Percentiles rank a stretch among this genome's conserved stretches.
phyloP scores from a whole-genome alignment of 2,329 filamentous ascomycete species.

The Epichloe uncinata region DNA sequence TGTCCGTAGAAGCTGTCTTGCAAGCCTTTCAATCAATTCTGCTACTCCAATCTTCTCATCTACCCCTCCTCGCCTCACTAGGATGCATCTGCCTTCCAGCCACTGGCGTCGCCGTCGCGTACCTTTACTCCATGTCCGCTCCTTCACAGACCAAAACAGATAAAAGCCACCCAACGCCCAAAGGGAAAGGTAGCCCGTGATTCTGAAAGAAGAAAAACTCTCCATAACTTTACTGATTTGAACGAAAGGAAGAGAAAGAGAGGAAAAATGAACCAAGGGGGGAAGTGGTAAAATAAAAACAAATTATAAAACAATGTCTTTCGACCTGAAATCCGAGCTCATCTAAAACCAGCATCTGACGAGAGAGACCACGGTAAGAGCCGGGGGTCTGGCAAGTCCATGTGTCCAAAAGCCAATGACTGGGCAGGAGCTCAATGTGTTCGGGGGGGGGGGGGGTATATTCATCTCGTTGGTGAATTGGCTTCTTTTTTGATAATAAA shows the following conservation, averaged over 20 bases:
- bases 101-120: not conserved
- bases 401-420: not conserved
- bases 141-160: not conserved
- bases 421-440: slow-evolving; percentile 4
- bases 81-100: not conserved
- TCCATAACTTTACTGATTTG: not conserved
- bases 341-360: not conserved
- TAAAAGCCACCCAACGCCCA: slow-evolving; percentile 1
- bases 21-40: slow-evolving; percentile 6
- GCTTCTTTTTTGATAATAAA: not conserved
- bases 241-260: not conserved
- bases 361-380: not conserved
- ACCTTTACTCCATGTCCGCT: not conserved
- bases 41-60: not conserved
- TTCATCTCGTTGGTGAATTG: slow-evolving; percentile 2
- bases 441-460: slow-evolving; percentile 3
- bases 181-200: not conserved
- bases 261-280: not conserved
- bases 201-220: not conserved
- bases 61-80: not conserved
- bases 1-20: not conserved
- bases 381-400: not conserved
- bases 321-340: slow-evolving; percentile 2
- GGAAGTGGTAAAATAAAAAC: not conserved
- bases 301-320: slow-evolving; percentile 1